Percentiles rank a stretch among this genome's conserved stretches.
These are phyloP conservation scores for Myochromella boudieri DNA, from an alignment of 768 basidiomycete species.

Conservation along the genomic window DNA sequence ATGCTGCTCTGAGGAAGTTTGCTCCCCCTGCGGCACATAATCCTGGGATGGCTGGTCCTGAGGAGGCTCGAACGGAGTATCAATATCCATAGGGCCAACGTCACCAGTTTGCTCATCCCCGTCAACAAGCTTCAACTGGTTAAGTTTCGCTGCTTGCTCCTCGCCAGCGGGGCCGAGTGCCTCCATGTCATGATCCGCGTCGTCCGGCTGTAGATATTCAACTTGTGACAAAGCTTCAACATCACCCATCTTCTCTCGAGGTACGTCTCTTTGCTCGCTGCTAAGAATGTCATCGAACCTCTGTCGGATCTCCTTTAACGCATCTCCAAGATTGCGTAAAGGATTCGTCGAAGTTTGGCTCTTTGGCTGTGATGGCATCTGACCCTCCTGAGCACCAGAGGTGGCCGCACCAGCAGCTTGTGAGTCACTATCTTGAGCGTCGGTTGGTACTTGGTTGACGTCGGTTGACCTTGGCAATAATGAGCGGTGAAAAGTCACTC, in stretches of 20 bases:
- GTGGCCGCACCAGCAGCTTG: conserved; percentile 32
- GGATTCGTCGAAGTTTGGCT: conserved; percentile 47
- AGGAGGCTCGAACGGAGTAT: conserved; percentile 27
- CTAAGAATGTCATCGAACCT: conserved; percentile 82
- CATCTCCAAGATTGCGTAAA: conserved; percentile 80
- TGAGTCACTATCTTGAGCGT: conserved; percentile 19
- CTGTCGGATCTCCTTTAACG: conserved; percentile 75
- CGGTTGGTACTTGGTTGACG: conserved; percentile 18
- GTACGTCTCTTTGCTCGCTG: conserved; percentile 29
- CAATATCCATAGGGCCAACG: conserved; percentile 50
- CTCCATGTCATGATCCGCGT: conserved; percentile 74
- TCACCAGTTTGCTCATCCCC: conserved; percentile 39
- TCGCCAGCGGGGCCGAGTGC: conserved; percentile 86
- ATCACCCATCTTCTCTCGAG: conserved; percentile 37
- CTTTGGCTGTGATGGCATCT: conserved; percentile 37
- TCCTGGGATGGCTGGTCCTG: conserved; percentile 23
- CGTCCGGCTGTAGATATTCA: conserved; percentile 76
- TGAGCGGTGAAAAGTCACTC: background rate
- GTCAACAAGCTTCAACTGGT: conserved; percentile 77
- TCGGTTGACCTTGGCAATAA: conserved; percentile 15
- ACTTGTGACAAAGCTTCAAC: conserved; percentile 48
- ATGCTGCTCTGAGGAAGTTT: conserved; percentile 21
- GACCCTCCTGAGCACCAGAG: conserved; percentile 46
- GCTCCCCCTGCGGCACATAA: conserved; percentile 20
- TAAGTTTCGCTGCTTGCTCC: conserved; percentile 79